Conservation (phyloP, 2,329 filamentous ascomycete genomes). For the Alternaria gansuensis region DNA sequence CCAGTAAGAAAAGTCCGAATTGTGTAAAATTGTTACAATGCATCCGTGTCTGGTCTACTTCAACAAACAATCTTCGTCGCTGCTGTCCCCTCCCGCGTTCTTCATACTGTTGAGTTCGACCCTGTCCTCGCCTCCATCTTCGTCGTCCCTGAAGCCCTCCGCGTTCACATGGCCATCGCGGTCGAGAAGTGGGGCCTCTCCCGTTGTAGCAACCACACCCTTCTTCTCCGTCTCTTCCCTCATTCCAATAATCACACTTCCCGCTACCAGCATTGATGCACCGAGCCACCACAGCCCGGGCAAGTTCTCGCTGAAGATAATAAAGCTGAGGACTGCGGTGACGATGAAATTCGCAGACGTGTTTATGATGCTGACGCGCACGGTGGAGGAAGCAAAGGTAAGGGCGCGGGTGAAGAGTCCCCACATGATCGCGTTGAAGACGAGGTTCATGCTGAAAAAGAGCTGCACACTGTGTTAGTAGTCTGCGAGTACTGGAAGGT, state of each 20-base stretch:
- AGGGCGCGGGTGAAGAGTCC: constrained; percentile 81
- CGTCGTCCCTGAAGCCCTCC: constrained; percentile 50
- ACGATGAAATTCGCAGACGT: constrained; percentile 83
- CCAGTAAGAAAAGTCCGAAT: constrained; percentile 11
- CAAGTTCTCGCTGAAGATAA: constrained; percentile 75
- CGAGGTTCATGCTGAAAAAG: constrained; percentile 78
- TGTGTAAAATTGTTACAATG: constrained; percentile 1
- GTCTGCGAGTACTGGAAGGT: constrained; percentile 11
- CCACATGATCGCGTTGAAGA: constrained; percentile 86
- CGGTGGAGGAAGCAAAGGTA: constrained; percentile 76
- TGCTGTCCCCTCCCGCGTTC: constrained; percentile 29
- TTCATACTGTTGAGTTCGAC: constrained; percentile 46
- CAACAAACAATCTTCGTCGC: constrained; percentile 46
- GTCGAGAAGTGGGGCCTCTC: constrained; percentile 35
- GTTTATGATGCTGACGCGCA: constrained; percentile 82
- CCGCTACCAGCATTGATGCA: constrained; percentile 74
- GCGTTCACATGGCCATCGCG: constrained; percentile 26
- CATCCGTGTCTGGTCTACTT: constrained; percentile 29
- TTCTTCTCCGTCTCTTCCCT: constrained; percentile 65
- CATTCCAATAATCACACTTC: constrained; percentile 79
- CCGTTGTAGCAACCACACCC: constrained; percentile 35
- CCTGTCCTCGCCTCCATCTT: constrained; percentile 32
- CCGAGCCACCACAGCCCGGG: constrained; percentile 81
- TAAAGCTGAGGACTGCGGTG: constrained; percentile 74
- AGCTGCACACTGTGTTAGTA: constrained; percentile 57